Percentiles rank a stretch among this genome's conserved stretches.
Evolutionary conservation across 2,329 filamentous ascomycete species (phyloP).

Genomic region (Cytospora leucostoma): DNA sequence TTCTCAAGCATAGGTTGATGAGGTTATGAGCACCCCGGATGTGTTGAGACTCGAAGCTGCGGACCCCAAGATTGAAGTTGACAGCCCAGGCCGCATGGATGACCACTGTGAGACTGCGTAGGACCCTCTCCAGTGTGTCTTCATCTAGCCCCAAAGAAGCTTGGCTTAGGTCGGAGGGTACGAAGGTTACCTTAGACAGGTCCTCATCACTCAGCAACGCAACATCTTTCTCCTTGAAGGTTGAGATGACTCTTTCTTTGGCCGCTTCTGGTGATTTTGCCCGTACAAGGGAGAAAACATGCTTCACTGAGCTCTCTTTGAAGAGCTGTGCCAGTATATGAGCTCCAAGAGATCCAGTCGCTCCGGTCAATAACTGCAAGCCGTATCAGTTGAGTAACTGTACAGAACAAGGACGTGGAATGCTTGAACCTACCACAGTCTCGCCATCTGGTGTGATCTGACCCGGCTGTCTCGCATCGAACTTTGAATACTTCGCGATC

Average conservation of each 20-base stretch:
- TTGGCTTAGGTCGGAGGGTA: not conserved
- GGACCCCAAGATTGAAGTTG: constrained; percentile 22
- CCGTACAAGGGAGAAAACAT: constrained; percentile 52
- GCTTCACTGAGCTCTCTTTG: constrained; percentile 56
- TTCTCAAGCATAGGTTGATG: constrained; percentile 5
- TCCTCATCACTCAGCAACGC: not conserved
- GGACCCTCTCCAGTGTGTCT: not conserved
- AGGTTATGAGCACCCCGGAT: constrained; percentile 19
- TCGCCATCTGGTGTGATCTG: constrained; percentile 33
- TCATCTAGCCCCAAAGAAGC: constrained; percentile 8
- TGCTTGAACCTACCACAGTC: constrained; percentile 35
- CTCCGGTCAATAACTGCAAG: constrained; percentile 55
- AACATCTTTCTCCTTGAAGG: constrained; percentile 28
- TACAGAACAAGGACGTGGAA: not conserved
- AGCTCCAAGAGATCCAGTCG: constrained; percentile 62
- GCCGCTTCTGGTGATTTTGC: constrained; percentile 41
- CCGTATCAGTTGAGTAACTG: not conserved
- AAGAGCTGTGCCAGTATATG: constrained; percentile 60
- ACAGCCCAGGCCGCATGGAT: constrained; percentile 22
- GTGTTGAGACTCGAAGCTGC: constrained; percentile 24
- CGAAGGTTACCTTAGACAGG: not conserved
- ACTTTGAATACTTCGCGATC: constrained; percentile 42
- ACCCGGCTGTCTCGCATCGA: constrained; percentile 33
- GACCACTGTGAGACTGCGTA: constrained; percentile 9
- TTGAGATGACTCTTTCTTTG: constrained; percentile 35